Percentiles rank a stretch among this genome's conserved stretches.
Conservation (phyloP, 2,329 filamentous ascomycete species). For the Fusarium ramigenum region DNA sequence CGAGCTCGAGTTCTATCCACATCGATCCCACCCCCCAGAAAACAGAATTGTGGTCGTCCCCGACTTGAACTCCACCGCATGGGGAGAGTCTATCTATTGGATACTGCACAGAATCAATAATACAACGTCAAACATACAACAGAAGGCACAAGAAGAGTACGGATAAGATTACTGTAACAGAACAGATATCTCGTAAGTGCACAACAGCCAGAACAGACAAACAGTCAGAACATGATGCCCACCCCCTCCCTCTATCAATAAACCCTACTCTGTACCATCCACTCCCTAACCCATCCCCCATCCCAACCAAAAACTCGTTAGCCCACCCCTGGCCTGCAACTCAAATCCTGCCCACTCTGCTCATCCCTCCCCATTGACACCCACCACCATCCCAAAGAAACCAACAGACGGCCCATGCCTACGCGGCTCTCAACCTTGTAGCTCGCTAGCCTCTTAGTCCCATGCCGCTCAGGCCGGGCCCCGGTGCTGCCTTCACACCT, state of each 20-base stretch:
- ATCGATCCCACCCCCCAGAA: conserved; percentile 17
- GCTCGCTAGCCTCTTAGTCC: conserved; percentile 31
- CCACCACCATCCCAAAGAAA: conserved; percentile 21
- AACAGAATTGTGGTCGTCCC: conserved; percentile 12
- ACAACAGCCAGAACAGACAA: neutral
- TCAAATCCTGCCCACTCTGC: conserved; percentile 32
- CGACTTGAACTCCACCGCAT: conserved; percentile 7
- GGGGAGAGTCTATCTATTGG: conserved; percentile 5
- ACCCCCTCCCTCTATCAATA: conserved; percentile 6
- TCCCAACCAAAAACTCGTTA: conserved; percentile 19
- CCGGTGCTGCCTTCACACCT: conserved; percentile 31
- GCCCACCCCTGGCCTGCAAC: conserved; percentile 31
- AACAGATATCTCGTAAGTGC: conserved; percentile 19
- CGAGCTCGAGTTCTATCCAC: neutral
- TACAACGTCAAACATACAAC: neutral
- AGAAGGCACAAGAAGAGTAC: neutral
- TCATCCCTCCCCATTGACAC: conserved; percentile 33
- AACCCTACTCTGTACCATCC: conserved; percentile 14
- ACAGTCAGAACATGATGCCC: conserved; percentile 21
- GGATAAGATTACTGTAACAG: neutral
- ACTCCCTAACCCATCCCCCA: neutral
- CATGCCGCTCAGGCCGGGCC: conserved; percentile 44
- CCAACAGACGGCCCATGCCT: conserved; percentile 41
- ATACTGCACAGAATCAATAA: neutral
- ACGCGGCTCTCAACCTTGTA: conserved; percentile 45